A percentile compares a stretch with the other conserved stretches of the same genome.
phyloP scores from a whole-genome alignment of 257 asterid genomes.

The Solanum ossicruentum region DNA sequence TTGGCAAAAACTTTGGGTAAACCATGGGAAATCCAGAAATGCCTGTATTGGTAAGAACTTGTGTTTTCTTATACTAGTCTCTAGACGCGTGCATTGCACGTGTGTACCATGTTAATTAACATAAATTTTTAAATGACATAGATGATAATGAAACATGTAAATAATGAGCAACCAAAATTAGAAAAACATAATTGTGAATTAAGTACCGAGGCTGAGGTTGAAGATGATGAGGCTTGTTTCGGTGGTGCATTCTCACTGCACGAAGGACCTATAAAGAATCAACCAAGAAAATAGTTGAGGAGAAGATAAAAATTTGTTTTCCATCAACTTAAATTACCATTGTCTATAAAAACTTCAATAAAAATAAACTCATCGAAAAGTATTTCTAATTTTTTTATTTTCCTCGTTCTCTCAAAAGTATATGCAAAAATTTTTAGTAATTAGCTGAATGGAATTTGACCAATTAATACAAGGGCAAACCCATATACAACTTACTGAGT shows the following conservation, averaged over 20 bases:
- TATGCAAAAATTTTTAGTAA: neutral
- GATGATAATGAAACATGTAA: too few relatives aligned
- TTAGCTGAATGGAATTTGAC: neutral
- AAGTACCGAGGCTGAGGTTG: neutral
- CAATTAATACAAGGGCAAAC: neutral
- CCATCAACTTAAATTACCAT: neutral
- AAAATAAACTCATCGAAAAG: neutral
- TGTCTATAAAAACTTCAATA: neutral
- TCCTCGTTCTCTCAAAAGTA: neutral
- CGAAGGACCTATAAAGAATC: neutral
- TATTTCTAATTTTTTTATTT: neutral
- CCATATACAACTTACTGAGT: too few relatives aligned
- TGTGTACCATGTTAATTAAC: too few relatives aligned
- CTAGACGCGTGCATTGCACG: too few relatives aligned
- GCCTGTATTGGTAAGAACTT: neutral
- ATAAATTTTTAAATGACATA: too few relatives aligned
- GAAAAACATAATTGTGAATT: too few relatives aligned
- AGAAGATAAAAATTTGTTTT: neutral
- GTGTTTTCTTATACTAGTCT: neutral
- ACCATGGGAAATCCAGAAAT: neutral
- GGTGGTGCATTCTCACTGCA: slow-evolving; percentile 2
- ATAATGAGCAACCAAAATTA: too few relatives aligned
- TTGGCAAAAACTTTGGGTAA: neutral
- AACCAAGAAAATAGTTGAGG: neutral
- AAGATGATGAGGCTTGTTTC: neutral